These are phyloP conservation scores for Penicillium sp. DNA, from an alignment of 2,329 filamentous ascomycete genomes.

Conservation along the genomic window DNA sequence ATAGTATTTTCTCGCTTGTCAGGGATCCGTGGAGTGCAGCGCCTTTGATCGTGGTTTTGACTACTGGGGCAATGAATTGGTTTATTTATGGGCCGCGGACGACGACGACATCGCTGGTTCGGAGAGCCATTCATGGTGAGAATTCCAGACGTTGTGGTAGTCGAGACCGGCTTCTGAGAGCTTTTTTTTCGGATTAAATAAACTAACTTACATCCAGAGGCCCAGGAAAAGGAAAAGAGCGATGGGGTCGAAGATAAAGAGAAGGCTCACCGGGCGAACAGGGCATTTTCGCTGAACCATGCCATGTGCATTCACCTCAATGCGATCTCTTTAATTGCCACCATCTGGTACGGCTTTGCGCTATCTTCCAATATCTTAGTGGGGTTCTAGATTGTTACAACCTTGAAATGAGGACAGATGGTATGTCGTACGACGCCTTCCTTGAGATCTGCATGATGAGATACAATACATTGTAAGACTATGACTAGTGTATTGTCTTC, in stretches of 20 bases:
- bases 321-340: slow-evolving; percentile 40
- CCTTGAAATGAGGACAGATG: background rate
- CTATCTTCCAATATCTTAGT: slow-evolving; percentile 29
- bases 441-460: background rate
- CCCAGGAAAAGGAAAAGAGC: slow-evolving; percentile 12
- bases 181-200: too few species aligned
- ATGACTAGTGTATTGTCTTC: background rate
- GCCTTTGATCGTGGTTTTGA: slow-evolving; percentile 34
- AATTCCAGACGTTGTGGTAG: too few species aligned
- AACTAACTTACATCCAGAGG: background rate
- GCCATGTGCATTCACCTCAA: slow-evolving; percentile 52
- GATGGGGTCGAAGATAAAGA: background rate
- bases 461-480: background rate
- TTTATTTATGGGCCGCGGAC: slow-evolving; percentile 42
- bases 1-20: slow-evolving; percentile 34
- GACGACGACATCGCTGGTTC: slow-evolving; percentile 38
- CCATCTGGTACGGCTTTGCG: slow-evolving; percentile 34
- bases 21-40: slow-evolving; percentile 26
- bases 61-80: slow-evolving; percentile 42
- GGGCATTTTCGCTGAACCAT: slow-evolving; percentile 41
- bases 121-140: slow-evolving; percentile 30
- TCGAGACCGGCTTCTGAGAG: too few species aligned
- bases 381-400: slow-evolving; percentile 19
- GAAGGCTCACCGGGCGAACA: slow-evolving; percentile 30
- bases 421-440: background rate